Evolutionary conservation across 768 basidiomycete species (phyloP), one percentile per base, ranked within the genome.

Genomic region (Naganishia friedmannii): DNA sequence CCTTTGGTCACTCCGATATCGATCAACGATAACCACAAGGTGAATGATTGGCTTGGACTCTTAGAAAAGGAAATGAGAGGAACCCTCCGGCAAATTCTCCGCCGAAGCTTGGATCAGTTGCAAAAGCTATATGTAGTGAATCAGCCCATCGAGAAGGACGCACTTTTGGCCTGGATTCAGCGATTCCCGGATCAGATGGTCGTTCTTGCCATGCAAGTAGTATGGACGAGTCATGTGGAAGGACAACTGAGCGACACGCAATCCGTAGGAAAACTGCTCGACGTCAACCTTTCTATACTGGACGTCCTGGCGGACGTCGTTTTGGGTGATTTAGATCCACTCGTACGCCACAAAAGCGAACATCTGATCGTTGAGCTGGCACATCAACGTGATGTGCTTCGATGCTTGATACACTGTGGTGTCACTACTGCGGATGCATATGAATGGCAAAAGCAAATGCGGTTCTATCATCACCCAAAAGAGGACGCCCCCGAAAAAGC

Each of bases 311-410:
- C 96, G 10, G 94, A 97, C 76, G 90, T 97, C 53, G 96, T 99
- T 42, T 84, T 99, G 42, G 89, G 89, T 65, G 94, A 98, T 75
- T 87, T 98, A 39, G 85, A 83, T 51, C 87, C 91, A 21, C 90
- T 93, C 53, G 93, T 93, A n/a, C 90, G 96, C 68, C 89, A 91
- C 73, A 99, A 99, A 83, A 94, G 93, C 84, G 96, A 99, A 75
- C 94, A 98, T 76, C 87, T 99, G 73, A 97, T 99, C 83, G 98
- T 95, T 0, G 96, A 99, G 79, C 87, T 99, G 17, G 96, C 98
- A 46, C 96, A 99, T 80, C 93, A 99, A 79, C 87, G 96, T 72
- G 96, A 99, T 81, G 95, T 98, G 48, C 89, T 88, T 46, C 89
- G 96, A 15, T 83, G 85, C 15, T 88, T 98, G 67, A 85, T 90